Base-by-base conservation (phyloP, 345 rosid genomes). In the Eucalyptus cloeziana region DNA sequence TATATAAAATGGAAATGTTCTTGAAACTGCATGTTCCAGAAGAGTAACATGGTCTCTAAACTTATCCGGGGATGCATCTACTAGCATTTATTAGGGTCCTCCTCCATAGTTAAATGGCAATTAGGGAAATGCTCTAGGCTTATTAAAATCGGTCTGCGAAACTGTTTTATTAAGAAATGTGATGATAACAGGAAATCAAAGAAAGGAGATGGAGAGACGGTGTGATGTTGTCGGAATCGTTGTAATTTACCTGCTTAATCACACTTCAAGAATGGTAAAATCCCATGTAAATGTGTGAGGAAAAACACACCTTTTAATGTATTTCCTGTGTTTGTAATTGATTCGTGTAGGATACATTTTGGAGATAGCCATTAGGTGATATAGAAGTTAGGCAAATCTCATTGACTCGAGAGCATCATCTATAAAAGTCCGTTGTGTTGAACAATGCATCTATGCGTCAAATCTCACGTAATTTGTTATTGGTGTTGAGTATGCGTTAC, bases 381-480 rank as follows among this genome's bases (percentile, higher is more conserved):
- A 33, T 69, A 9, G 7, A 69, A 31, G 6, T 30, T n/a, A 2
- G 40, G 22, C 2, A 1, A 31, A 31, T 31, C 43, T 33, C 43
- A 16, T 69, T 30, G 43, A 69, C 37, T 1, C 21, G 1, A 69
- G 4, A 17, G 12, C 43, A 69, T 14, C 6, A 1, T 67, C 10
- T 8, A 3, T 16, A 17, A 31, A 69, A 8, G 43, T 10, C 2
- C 0, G 7, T n/a, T 8, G 25, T 0, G 0, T 5, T 37, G 13
- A 3, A 37, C 45, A 37, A 5, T 71, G 3, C 81, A 37, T 33
- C 2, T 3, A 9, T 37, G 4, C 3, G 1, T 71, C 27, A 40
- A 19, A 19, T 19, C 27, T 71, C 45, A 71, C 5, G 27, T 21
- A 71, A 71, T 71, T 71, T 37, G 83, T 71, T 11, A 71, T 11